Evolutionary conservation across 805 yeast genomes (phyloP).

Genomic region (Teunomyces atbi): DNA sequence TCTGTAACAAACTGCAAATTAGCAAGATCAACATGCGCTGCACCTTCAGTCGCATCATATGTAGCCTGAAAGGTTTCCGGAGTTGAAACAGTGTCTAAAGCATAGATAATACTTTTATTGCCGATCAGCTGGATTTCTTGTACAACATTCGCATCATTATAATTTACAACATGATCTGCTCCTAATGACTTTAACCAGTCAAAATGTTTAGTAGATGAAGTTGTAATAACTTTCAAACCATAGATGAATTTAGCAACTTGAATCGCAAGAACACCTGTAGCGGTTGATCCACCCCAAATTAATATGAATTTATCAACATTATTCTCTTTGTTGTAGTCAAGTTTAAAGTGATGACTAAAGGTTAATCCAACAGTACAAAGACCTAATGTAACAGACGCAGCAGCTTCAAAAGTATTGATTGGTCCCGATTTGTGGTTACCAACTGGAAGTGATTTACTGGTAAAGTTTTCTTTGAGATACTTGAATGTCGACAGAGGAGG

Average conservation of each 20-base stretch:
- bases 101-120: slow-evolving; percentile 21
- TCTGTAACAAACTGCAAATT: slow-evolving; percentile 5
- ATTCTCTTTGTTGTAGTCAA: slow-evolving; percentile 13
- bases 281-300: slow-evolving; percentile 39
- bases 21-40: slow-evolving; percentile 14
- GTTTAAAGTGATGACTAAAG: slow-evolving; percentile 32
- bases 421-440: slow-evolving; percentile 32
- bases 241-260: slow-evolving; percentile 31
- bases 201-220: slow-evolving; percentile 26
- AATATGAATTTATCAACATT: slow-evolving; percentile 18
- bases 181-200: slow-evolving; percentile 24
- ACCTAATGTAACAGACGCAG: slow-evolving; percentile 59
- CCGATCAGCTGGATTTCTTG: slow-evolving; percentile 19
- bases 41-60: slow-evolving; percentile 29
- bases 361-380: slow-evolving; percentile 48
- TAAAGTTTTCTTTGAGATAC: slow-evolving; percentile 16
- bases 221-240: slow-evolving; percentile 30
- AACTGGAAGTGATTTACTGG: slow-evolving; percentile 15
- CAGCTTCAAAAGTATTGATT: slow-evolving; percentile 57
- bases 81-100: slow-evolving; percentile 25
- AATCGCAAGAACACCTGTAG: slow-evolving; percentile 30
- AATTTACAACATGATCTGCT: slow-evolving; percentile 31
- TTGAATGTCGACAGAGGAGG: slow-evolving; percentile 37
- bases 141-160: slow-evolving; percentile 23
- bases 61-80: slow-evolving; percentile 21